Evolutionary conservation across 768 basidiomycete genomes (phyloP).

Genomic region (Leucosporidium scottii): DNA sequence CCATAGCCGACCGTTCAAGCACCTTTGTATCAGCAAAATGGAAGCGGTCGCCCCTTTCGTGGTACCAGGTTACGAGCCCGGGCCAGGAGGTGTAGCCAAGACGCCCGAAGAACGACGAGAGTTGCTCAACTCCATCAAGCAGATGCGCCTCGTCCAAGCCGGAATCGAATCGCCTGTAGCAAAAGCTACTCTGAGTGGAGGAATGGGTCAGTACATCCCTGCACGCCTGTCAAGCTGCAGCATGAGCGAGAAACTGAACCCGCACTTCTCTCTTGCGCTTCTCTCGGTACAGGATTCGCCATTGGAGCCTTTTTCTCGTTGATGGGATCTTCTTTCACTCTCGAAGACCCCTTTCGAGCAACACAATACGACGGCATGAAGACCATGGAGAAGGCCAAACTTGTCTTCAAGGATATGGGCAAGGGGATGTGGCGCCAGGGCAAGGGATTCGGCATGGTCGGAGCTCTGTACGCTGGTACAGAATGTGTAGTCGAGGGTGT

Average conservation of each 20-base stretch:
- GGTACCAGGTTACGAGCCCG: constrained; percentile 33
- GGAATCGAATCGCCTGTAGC: constrained; percentile 80
- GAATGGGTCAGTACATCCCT: constrained; percentile 57
- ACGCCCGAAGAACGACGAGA: constrained; percentile 69
- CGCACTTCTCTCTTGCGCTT: not conserved
- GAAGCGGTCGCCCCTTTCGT: constrained; percentile 18
- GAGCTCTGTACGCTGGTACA: constrained; percentile 84
- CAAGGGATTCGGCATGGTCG: constrained; percentile 72
- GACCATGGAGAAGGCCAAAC: constrained; percentile 68
- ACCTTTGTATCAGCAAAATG: no score
- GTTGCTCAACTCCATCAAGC: constrained; percentile 64
- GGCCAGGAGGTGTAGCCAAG: constrained; percentile 19
- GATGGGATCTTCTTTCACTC: constrained; percentile 90
- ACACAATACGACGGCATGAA: constrained; percentile 51
- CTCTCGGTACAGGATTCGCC: constrained; percentile 59
- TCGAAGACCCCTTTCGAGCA: constrained; percentile 83
- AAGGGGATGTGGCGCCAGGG: constrained; percentile 64
- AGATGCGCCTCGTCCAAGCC: constrained; percentile 60
- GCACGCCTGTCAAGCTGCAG: no score
- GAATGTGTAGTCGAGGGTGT: constrained; percentile 94
- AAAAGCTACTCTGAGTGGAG: constrained; percentile 74
- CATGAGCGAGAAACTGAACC: not conserved
- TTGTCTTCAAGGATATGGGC: constrained; percentile 90
- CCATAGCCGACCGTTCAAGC: no score
- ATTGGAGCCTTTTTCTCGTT: constrained; percentile 92